Conservation (phyloP, 306 rosid species). For the Castanospermum australe region DNA sequence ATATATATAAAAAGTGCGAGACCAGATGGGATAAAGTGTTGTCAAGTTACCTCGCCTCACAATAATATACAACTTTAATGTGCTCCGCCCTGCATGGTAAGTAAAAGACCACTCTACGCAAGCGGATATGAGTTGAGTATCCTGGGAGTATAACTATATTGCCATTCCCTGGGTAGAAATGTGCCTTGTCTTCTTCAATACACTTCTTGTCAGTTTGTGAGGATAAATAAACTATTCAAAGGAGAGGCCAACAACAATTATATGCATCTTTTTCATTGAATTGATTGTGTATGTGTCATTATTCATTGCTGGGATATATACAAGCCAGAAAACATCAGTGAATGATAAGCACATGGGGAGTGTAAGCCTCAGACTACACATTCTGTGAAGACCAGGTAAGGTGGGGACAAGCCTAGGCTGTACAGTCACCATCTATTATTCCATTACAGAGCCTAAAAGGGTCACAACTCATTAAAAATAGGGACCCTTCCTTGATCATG, state of each 20-base stretch:
- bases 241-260: slow-evolving; percentile 19
- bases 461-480: slow-evolving; percentile 38
- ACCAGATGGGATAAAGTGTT: no score
- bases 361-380: no score
- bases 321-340: slow-evolving; percentile 26
- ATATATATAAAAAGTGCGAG: no score
- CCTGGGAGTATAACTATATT: no score
- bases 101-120: no score
- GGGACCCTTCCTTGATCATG: slow-evolving; percentile 35
- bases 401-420: slow-evolving; percentile 59
- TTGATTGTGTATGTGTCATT: slow-evolving; percentile 15
- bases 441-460: slow-evolving; percentile 42
- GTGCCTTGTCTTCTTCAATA: not conserved
- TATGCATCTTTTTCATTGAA: not conserved
- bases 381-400: slow-evolving; percentile 32
- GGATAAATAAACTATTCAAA: slow-evolving; percentile 14
- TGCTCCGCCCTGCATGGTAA: no score
- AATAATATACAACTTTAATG: no score
- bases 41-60: no score
- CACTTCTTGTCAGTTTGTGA: slow-evolving; percentile 22
- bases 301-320: slow-evolving; percentile 36
- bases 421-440: slow-evolving; percentile 52
- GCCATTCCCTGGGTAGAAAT: no score
- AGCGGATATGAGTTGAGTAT: no score
- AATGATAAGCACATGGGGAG: slow-evolving; percentile 57